Conservation (phyloP, 345 rosid species). For the Gossypium turneri region DNA sequence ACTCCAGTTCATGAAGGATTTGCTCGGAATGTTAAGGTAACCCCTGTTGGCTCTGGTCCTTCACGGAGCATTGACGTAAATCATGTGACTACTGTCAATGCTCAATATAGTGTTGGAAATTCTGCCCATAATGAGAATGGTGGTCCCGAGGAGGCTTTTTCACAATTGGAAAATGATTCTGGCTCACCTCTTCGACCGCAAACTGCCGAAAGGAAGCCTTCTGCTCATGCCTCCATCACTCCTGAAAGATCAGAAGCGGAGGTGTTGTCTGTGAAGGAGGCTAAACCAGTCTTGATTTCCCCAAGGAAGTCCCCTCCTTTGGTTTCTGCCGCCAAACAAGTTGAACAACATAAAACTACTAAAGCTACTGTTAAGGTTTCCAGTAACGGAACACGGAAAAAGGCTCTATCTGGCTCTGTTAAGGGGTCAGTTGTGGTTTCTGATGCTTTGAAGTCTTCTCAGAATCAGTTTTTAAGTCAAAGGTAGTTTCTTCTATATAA, state of each 20-base stretch:
- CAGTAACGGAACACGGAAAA: slow-evolving; percentile 35
- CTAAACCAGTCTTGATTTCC: slow-evolving; percentile 37
- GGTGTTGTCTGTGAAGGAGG: slow-evolving; percentile 32
- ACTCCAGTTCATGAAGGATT: slow-evolving; percentile 79
- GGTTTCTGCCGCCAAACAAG: slow-evolving; percentile 28
- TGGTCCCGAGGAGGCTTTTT: slow-evolving; percentile 28
- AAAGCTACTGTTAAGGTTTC: slow-evolving; percentile 44
- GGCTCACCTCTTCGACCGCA: slow-evolving; percentile 27
- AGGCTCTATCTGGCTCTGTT: slow-evolving; percentile 35
- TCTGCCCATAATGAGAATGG: slow-evolving; percentile 31
- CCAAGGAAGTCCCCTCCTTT: slow-evolving; percentile 51
- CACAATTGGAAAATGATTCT: slow-evolving; percentile 29
- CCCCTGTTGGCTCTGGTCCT: slow-evolving; percentile 29
- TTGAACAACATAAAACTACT: slow-evolving; percentile 40
- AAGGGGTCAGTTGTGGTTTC: slow-evolving; percentile 36
- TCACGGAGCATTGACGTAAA: slow-evolving; percentile 29
- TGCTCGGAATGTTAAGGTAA: slow-evolving; percentile 30
- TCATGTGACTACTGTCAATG: slow-evolving; percentile 25
- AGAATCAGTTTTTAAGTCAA: slow-evolving; percentile 40
- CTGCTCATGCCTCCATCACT: slow-evolving; percentile 26
- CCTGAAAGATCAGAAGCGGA: slow-evolving; percentile 40
- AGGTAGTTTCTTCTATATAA: slow-evolving; percentile 49
- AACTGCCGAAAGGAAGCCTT: slow-evolving; percentile 31
- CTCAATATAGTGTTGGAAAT: slow-evolving; percentile 29
- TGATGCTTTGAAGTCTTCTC: slow-evolving; percentile 38